A percentile compares a stretch with the other conserved stretches of the same genome.
Evolutionary conservation across 2,329 filamentous ascomycete genomes (phyloP).

Genomic region (Acephala macrosclerotiorum): DNA sequence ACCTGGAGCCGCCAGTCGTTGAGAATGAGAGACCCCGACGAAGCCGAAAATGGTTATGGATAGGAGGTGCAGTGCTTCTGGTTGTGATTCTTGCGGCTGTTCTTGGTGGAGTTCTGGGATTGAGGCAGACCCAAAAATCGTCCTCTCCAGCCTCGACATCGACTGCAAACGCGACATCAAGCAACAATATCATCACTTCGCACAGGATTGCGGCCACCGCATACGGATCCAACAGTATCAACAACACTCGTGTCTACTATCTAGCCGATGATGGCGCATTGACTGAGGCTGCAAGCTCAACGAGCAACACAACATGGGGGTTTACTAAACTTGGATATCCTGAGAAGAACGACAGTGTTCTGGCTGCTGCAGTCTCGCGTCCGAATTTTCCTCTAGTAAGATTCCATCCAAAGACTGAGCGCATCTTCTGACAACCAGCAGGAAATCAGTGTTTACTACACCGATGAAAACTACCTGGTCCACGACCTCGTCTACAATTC

Average conservation of each 20-base stretch:
- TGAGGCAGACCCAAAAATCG: constrained; percentile 12
- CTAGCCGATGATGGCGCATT: constrained; percentile 24
- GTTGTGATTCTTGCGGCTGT: constrained; percentile 20
- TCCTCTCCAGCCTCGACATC: constrained; percentile 1
- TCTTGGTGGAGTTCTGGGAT: constrained; percentile 22
- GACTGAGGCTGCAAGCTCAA: constrained; percentile 23
- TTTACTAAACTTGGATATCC: constrained; percentile 19
- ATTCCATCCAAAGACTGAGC: neutral
- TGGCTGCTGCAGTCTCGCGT: constrained; percentile 30
- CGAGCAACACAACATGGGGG: constrained; percentile 19
- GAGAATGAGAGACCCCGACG: neutral
- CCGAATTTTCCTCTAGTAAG: constrained; percentile 15
- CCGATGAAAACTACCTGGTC: constrained; percentile 22
- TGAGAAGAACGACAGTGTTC: constrained; percentile 19
- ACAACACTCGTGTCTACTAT: constrained; percentile 29
- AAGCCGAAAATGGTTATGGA: constrained; percentile 9
- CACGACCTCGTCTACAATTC: constrained; percentile 29
- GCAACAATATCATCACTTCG: neutral
- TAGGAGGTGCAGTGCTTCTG: neutral
- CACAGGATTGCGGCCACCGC: constrained; percentile 29
- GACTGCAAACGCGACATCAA: neutral
- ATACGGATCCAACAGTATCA: constrained; percentile 17
- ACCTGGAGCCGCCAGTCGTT: neutral
- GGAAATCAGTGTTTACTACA: constrained; percentile 31
- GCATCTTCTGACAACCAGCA: constrained; percentile 11